These are phyloP conservation scores for Pyrenophora teres DNA, from an alignment of 2,329 filamentous ascomycete species.

Conservation along the genomic window DNA sequence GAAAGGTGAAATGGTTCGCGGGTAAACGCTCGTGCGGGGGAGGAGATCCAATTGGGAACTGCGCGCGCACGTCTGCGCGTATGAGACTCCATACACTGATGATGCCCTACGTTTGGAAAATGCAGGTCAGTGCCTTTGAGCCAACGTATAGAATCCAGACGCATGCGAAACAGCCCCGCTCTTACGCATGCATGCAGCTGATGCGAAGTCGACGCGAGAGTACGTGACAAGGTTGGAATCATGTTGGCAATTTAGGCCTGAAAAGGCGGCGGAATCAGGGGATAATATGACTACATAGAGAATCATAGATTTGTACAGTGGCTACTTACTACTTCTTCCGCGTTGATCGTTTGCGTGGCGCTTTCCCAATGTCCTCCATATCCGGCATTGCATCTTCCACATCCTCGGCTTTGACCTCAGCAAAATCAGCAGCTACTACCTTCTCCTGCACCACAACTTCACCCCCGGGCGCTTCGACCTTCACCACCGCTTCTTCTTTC, in stretches of 20 bases:
- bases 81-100: background rate
- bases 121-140: background rate
- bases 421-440: constrained; percentile 15
- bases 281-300: background rate
- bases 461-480: constrained; percentile 44
- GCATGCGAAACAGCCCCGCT: background rate
- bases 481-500: constrained; percentile 46
- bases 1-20: background rate
- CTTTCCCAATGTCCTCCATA: constrained; percentile 43
- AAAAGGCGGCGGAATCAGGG: background rate
- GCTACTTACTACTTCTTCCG: constrained; percentile 3
- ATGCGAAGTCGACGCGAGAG: background rate
- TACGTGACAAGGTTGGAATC: background rate
- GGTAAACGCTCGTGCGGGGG: too few species aligned
- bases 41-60: too few species aligned
- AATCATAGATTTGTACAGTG: background rate
- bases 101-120: background rate
- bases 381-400: constrained; percentile 29
- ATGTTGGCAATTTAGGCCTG: background rate
- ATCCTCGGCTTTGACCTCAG: constrained; percentile 36
- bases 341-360: constrained; percentile 7
- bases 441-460: constrained; percentile 32
- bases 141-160: background rate
- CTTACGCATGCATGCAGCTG: constrained; percentile 1
- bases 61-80: too few species aligned